These are phyloP conservation scores for Solanum rostratum DNA, from an alignment of 257 asterid species.

Conservation along the genomic window DNA sequence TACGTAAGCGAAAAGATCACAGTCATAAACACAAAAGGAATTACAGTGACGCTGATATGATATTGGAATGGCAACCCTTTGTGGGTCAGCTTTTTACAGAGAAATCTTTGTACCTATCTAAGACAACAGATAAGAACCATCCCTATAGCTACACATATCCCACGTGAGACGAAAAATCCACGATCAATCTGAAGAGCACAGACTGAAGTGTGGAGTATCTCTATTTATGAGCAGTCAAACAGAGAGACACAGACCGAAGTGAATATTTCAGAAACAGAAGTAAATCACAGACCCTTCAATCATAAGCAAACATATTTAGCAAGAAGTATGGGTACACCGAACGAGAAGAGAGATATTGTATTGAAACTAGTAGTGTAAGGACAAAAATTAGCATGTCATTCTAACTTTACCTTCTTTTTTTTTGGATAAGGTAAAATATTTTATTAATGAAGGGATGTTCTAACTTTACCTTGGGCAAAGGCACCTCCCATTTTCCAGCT, in stretches of 20 bases:
- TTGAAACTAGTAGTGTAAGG: not conserved
- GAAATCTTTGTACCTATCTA: not conserved
- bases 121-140: not conserved
- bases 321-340: not conserved
- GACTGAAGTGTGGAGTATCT: not conserved
- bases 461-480: conserved; percentile 79
- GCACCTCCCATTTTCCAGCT: conserved; percentile 99
- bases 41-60: not conserved
- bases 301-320: too few species aligned
- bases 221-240: not conserved
- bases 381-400: not conserved
- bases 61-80: not conserved
- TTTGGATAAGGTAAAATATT: not conserved
- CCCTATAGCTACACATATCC: not conserved
- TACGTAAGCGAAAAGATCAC: not conserved
- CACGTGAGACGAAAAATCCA: not conserved
- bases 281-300: too few species aligned
- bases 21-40: too few species aligned
- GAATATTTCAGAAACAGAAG: not conserved
- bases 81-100: not conserved
- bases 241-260: not conserved
- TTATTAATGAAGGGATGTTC: not conserved
- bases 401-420: not conserved
- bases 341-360: not conserved
- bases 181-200: not conserved